phyloP scores from a whole-genome alignment of 1,139 yeast genomes.

The Suhomyces ambrosiae region DNA sequence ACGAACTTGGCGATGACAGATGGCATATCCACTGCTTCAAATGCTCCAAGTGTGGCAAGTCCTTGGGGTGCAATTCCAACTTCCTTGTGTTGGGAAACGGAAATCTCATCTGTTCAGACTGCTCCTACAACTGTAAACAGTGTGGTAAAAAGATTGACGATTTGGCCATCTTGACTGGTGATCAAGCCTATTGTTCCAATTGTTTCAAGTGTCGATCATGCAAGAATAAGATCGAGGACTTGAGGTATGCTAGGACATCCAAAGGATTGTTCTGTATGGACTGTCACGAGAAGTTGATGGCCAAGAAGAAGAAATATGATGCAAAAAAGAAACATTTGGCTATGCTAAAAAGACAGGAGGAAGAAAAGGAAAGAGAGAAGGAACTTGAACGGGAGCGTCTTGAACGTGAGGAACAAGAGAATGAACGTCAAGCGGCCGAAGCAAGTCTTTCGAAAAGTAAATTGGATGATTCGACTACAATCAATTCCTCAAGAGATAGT shows the following conservation, averaged over 20 bases:
- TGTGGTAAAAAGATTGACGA: constrained; percentile 92
- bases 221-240: constrained; percentile 82
- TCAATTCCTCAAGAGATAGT: constrained; percentile 16
- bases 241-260: constrained; percentile 89
- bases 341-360: constrained; percentile 22
- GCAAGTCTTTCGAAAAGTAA: not conserved
- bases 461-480: constrained; percentile 6
- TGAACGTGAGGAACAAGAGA: constrained; percentile 8
- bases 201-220: constrained; percentile 94
- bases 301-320: constrained; percentile 60
- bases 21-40: constrained; percentile 96
- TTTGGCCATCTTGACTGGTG: constrained; percentile 93
- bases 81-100: constrained; percentile 93
- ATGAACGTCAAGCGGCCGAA: constrained; percentile 1
- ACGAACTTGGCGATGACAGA: constrained; percentile 83
- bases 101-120: constrained; percentile 82
- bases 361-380: constrained; percentile 21
- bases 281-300: constrained; percentile 85
- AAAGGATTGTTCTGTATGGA: constrained; percentile 92
- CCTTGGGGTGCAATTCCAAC: constrained; percentile 84
- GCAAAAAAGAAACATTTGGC: constrained; percentile 42
- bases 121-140: constrained; percentile 85
- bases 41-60: constrained; percentile 79
- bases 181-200: constrained; percentile 88
- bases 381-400: constrained; percentile 11